Conservation (phyloP, 139 green algal genomes). For the Astrephomene gubernaculifera region DNA sequence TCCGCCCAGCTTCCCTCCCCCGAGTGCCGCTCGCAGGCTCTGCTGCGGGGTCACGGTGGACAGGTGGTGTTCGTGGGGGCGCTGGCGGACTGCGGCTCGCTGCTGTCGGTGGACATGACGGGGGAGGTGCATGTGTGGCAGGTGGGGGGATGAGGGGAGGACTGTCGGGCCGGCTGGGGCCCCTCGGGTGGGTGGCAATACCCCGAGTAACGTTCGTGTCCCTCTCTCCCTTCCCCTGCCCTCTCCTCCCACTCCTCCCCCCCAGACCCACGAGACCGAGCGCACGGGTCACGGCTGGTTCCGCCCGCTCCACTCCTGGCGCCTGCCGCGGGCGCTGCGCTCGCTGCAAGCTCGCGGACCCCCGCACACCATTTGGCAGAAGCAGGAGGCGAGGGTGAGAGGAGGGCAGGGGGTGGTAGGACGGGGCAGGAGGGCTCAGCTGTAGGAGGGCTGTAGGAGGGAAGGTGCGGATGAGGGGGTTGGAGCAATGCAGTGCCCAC, state of each 20-base stretch:
- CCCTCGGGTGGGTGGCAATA: not conserved
- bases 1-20: not conserved
- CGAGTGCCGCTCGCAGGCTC: slow-evolving; percentile 39
- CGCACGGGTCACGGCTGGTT: slow-evolving; percentile 65
- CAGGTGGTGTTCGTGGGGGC: slow-evolving; percentile 60
- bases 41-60: slow-evolving; percentile 57
- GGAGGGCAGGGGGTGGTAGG: too few species aligned
- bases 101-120: slow-evolving; percentile 50
- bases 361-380: slow-evolving; percentile 44
- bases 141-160: not conserved
- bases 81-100: slow-evolving; percentile 51
- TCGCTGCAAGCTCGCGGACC: slow-evolving; percentile 39
- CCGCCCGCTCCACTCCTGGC: slow-evolving; percentile 42
- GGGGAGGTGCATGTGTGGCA: slow-evolving; percentile 54
- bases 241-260: not conserved
- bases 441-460: too few species aligned
- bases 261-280: slow-evolving; percentile 18
- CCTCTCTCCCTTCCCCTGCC: not conserved
- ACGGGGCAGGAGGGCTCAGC: too few species aligned
- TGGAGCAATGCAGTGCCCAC: too few species aligned
- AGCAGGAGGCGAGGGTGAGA: too few species aligned
- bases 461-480: too few species aligned
- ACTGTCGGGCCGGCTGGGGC: too few species aligned
- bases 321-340: slow-evolving; percentile 48
- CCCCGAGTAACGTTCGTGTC: too few species aligned